Evolutionary conservation across 192 early-diverging fungal species (phyloP), one percentile per base, ranked within the genome.

Genomic region (Hyaloraphidium curvatum): DNA sequence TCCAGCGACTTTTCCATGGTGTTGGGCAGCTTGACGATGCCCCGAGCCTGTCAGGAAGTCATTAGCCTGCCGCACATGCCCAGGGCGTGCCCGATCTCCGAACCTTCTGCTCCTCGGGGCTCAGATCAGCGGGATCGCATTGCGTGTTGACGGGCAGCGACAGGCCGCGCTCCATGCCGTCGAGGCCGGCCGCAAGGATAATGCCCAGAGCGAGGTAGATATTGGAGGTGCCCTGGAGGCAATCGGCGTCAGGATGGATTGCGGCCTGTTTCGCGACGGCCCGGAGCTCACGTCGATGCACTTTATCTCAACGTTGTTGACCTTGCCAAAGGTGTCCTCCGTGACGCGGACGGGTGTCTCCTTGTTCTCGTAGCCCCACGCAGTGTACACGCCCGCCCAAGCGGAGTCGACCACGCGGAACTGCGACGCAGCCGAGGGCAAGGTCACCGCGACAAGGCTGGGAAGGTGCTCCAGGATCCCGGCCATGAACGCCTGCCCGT

Each of bases 141-240:
- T 48, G 43, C 17, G 43, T 48, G 43, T 48, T 48, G 5, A 5
- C 23, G 43, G 43, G 43, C 7, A 48, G 43, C 4, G 11, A 9
- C 17, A 48, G 43, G 5, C 43, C 43, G 23, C 43, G 43, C 25
- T 48, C 43, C 43, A 48, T 48, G 23, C 43, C 43, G 43, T 48
- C 43, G 4, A 48, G 43, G 14, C 43, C 43, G 43, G 43, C 43
- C 11, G 43, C 43, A 19, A 48, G 14, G 43, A 48, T 48, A 25
- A 25, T 25, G 25, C 43, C 43, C 7, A 48, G 43, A 7, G 43
- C 43, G 43, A 48, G 43, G 43, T 48, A 48, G 43, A 14, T 48
- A 25, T 22, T 11, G 9, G 9, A 19, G 5, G 14, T 14, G n/a
- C n/a, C n/a, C n/a, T n/a, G n/a, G n/a, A n/a, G n/a, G n/a, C n/a